A percentile compares a stretch with the other conserved stretches of the same genome.
These are phyloP conservation scores for Xerocomus spinulosus DNA, from an alignment of 768 basidiomycete genomes.

Conservation along the genomic window DNA sequence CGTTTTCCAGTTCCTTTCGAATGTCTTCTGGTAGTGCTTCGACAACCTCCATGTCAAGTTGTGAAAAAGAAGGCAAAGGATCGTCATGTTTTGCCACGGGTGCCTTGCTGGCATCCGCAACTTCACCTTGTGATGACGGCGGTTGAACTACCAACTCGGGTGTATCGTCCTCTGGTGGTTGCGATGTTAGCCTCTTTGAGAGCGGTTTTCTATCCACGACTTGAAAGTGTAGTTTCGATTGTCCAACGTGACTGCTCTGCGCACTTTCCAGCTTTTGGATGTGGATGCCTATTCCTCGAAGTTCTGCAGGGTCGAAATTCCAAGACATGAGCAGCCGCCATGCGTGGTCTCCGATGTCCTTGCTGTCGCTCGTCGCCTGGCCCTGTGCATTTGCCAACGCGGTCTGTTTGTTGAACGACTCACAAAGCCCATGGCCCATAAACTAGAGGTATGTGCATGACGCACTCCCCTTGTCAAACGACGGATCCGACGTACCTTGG, in stretches of 20 bases:
- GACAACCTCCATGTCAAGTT: constrained; percentile 68
- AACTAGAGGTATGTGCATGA: constrained; percentile 51
- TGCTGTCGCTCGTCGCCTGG: constrained; percentile 66
- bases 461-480: not conserved
- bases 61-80: constrained; percentile 66
- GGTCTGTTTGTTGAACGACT: constrained; percentile 72
- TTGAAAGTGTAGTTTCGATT: constrained; percentile 59
- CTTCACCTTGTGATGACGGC: constrained; percentile 32
- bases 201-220: constrained; percentile 7
- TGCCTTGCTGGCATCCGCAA: not conserved
- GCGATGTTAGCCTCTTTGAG: constrained; percentile 1
- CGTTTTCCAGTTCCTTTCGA: constrained; percentile 60
- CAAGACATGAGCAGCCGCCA: constrained; percentile 71
- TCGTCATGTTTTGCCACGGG: constrained; percentile 10
- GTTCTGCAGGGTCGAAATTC: constrained; percentile 74
- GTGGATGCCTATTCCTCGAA: constrained; percentile 91
- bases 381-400: constrained; percentile 57
- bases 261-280: constrained; percentile 78
- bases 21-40: constrained; percentile 68
- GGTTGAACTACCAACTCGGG: constrained; percentile 29
- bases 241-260: constrained; percentile 42
- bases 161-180: not conserved
- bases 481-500: constrained; percentile 58
- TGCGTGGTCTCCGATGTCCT: constrained; percentile 69
- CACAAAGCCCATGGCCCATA: constrained; percentile 85